Conservation (phyloP, 2,329 filamentous ascomycete species). For the Aureobasidium sp. region DNA sequence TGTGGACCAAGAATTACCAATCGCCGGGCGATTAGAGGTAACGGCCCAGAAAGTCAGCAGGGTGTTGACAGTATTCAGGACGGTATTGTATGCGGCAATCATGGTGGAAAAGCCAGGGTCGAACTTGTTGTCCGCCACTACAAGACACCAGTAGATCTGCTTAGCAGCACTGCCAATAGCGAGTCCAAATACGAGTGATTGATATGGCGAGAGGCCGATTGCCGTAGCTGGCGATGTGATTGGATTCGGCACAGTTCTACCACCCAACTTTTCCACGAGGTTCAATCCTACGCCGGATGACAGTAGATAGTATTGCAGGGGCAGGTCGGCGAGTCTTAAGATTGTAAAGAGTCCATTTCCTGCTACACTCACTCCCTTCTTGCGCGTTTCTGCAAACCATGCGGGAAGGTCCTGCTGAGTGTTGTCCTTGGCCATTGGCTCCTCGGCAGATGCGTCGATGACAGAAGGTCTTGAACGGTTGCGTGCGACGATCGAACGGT, state of each 20-base stretch:
- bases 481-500: background rate
- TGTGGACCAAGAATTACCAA: slow-evolving; percentile 10
- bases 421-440: background rate
- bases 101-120: slow-evolving; percentile 17
- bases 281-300: slow-evolving; percentile 15
- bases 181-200: slow-evolving; percentile 22
- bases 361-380: slow-evolving; percentile 4
- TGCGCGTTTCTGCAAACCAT: slow-evolving; percentile 18
- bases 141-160: slow-evolving; percentile 25
- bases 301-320: slow-evolving; percentile 21
- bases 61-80: slow-evolving; percentile 23
- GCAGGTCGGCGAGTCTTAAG: slow-evolving; percentile 20
- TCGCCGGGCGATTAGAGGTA: slow-evolving; percentile 19
- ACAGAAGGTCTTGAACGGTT: background rate
- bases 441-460: background rate
- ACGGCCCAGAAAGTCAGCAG: slow-evolving; percentile 21
- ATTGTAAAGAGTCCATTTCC: slow-evolving; percentile 20
- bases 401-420: slow-evolving; percentile 10
- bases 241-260: slow-evolving; percentile 8
- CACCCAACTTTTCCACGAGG: slow-evolving; percentile 16
- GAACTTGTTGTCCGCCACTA: slow-evolving; percentile 20
- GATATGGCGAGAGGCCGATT: slow-evolving; percentile 22
- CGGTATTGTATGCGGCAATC: slow-evolving; percentile 22
- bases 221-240: slow-evolving; percentile 8
- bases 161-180: slow-evolving; percentile 22